phyloP scores from a whole-genome alignment of 164 flowering plant species.

The Berberis thunbergii region DNA sequence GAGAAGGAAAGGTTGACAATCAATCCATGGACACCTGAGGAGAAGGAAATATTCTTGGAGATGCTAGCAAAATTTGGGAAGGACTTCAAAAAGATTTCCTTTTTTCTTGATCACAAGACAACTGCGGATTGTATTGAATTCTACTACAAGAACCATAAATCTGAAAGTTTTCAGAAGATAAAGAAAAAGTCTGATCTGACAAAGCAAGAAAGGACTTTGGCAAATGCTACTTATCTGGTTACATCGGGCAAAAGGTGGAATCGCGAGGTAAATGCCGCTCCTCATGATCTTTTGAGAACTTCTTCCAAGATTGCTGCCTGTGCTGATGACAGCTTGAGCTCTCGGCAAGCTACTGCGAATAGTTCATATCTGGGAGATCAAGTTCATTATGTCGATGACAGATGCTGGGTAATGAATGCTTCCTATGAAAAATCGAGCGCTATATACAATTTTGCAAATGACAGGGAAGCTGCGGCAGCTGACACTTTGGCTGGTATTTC shows the following conservation, averaged over 20 bases:
- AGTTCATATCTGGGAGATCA: constrained; percentile 22
- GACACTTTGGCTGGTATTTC: constrained; percentile 81
- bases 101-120: constrained; percentile 76
- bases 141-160: constrained; percentile 94
- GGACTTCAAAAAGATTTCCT: constrained; percentile 78
- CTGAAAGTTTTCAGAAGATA: constrained; percentile 57
- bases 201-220: constrained; percentile 36
- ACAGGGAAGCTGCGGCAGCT: constrained; percentile 71
- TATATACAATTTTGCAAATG: constrained; percentile 33
- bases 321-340: constrained; percentile 27
- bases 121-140: constrained; percentile 95
- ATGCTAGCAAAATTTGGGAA: constrained; percentile 64
- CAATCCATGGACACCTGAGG: constrained; percentile 83
- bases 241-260: constrained; percentile 67
- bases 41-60: constrained; percentile 69
- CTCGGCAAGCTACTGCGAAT: constrained; percentile 18
- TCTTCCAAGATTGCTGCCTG: constrained; percentile 63
- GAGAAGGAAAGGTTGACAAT: constrained; percentile 76
- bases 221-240: constrained; percentile 48
- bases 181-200: constrained; percentile 39
- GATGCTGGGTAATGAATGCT: constrained; percentile 19
- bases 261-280: constrained; percentile 57
- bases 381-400: constrained; percentile 13
- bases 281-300: constrained; percentile 77
- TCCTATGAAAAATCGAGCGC: constrained; percentile 26